Percentiles rank a stretch among this genome's conserved stretches.
Evolutionary conservation across 176 grass and related monocot species (phyloP).

Genomic region (Eremochloa ophiuroides): DNA sequence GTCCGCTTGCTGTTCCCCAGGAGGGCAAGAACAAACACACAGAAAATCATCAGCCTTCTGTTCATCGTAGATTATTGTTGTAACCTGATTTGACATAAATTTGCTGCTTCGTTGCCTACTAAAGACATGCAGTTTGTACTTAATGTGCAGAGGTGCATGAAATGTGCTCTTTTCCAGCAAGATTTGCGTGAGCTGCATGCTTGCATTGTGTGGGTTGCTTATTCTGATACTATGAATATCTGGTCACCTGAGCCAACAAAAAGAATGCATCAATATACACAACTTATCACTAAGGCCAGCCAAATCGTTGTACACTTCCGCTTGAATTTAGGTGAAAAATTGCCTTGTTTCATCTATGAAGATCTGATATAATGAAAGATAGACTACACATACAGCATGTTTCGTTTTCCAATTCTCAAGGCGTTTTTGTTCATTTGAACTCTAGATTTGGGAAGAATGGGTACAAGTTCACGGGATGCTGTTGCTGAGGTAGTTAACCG

Average conservation of each 20-base stretch:
- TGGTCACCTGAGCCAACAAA: not conserved
- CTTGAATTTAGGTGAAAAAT: not conserved
- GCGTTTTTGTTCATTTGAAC: not conserved
- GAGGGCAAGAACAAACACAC: not conserved
- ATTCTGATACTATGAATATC: not conserved
- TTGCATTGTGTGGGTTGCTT: not conserved
- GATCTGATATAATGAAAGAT: not conserved
- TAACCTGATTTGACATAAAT: not conserved
- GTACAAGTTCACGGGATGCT: not conserved
- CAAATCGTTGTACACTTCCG: not conserved
- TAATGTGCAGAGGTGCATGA: not conserved
- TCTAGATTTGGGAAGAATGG: not conserved
- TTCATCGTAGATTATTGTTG: not conserved
- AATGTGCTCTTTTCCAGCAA: not conserved
- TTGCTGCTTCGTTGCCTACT: not conserved
- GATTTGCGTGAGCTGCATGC: not conserved
- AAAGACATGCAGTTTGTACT: not conserved
- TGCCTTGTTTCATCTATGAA: not conserved
- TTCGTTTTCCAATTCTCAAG: not conserved
- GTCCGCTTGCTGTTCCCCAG: not conserved
- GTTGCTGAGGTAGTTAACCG: not conserved
- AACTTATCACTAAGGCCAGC: not conserved
- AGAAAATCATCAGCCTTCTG: not conserved
- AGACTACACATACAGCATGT: not conserved
- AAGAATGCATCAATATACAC: not conserved